Conservation (phyloP, 371 early-diverging fungal species). For the Syncephalis fuscata region DNA sequence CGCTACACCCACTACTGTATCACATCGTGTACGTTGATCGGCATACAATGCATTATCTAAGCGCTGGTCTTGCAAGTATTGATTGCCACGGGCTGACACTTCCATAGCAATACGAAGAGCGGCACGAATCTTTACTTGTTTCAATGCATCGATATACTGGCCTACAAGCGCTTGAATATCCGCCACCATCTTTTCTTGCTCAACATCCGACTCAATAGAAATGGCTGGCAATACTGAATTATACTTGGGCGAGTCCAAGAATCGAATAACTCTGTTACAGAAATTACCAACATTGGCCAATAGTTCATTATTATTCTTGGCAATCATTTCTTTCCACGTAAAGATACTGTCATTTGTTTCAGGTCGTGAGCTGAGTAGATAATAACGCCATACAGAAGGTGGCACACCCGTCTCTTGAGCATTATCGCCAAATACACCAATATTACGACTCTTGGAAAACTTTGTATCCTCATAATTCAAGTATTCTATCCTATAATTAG, state of each 20-base stretch:
- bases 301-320: conserved; percentile 91
- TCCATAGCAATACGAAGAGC: conserved; percentile 84
- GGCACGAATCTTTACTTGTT: conserved; percentile 67
- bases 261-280: conserved; percentile 95
- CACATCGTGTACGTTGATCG: conserved; percentile 59
- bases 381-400: conserved; percentile 97
- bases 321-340: conserved; percentile 88
- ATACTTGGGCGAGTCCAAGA: conserved; percentile 69
- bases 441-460: conserved; percentile 95
- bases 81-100: conserved; percentile 90
- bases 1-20: conserved; percentile 69
- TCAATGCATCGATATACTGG: conserved; percentile 67
- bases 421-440: conserved; percentile 99
- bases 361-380: conserved; percentile 92
- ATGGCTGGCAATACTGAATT: conserved; percentile 57
- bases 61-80: conserved; percentile 85
- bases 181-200: conserved; percentile 48
- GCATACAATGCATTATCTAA: conserved; percentile 75
- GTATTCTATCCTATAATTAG: conserved; percentile 47
- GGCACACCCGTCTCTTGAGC: conserved; percentile 86
- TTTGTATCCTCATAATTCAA: conserved; percentile 97
- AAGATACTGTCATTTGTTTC: conserved; percentile 94
- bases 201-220: conserved; percentile 21
- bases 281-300: conserved; percentile 98
- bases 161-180: conserved; percentile 67